Percentiles rank a stretch among this genome's conserved stretches.
Conservation (phyloP, 2,329 filamentous ascomycete genomes). For the Colletotrichum salicis region DNA sequence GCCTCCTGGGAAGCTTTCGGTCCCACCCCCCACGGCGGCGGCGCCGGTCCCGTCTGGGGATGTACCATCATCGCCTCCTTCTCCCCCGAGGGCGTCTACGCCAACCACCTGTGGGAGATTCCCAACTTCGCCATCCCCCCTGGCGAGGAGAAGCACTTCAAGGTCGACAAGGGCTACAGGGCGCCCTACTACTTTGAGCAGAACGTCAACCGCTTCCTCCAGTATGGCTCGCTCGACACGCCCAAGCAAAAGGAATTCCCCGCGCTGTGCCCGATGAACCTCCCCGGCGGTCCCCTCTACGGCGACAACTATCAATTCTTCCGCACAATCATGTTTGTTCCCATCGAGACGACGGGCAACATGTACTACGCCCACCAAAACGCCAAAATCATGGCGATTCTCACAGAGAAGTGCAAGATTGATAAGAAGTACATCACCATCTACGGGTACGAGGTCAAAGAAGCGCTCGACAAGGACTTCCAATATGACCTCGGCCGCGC, state of each 20-base stretch:
- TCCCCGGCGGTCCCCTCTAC: conserved; percentile 4
- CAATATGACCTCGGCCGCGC: not conserved
- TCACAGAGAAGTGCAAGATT: conserved; percentile 13
- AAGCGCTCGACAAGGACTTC: conserved; percentile 8
- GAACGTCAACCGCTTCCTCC: conserved; percentile 27
- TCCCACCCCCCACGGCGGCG: conserved; percentile 18
- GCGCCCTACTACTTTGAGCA: conserved; percentile 17
- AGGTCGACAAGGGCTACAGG: not conserved
- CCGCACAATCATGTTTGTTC: conserved; percentile 18
- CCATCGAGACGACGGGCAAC: not conserved
- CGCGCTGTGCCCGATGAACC: not conserved
- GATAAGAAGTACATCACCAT: conserved; percentile 14
- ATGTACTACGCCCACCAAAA: conserved; percentile 4
- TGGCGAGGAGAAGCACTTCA: not conserved
- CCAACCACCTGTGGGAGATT: conserved; percentile 35
- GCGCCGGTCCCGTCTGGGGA: conserved; percentile 35
- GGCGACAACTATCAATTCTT: conserved; percentile 17
- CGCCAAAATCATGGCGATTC: not conserved
- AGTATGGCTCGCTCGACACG: not conserved
- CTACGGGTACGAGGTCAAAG: conserved; percentile 10
- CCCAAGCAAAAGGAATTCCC: conserved; percentile 13
- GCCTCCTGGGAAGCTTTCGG: conserved; percentile 11
- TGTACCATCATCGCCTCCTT: conserved; percentile 30
- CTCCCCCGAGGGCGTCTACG: conserved; percentile 31
- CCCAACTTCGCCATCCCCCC: conserved; percentile 25